Evolutionary conservation across 2,329 filamentous ascomycete species (phyloP), one percentile per base, ranked within the genome.

Genomic region (Cercospora citrullina): DNA sequence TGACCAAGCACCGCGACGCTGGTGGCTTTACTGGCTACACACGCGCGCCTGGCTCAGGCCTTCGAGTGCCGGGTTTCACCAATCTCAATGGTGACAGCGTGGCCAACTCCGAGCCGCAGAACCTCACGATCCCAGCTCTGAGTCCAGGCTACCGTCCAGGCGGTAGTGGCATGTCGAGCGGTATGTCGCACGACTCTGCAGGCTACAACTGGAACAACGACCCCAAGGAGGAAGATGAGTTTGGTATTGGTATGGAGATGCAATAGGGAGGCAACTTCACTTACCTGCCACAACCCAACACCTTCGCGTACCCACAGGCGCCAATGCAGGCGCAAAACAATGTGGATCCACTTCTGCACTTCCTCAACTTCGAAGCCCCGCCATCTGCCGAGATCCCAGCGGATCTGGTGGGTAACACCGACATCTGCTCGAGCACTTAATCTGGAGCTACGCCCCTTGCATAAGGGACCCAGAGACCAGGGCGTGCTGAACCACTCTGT

Each of bases 201-300:
- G 61, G 80, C 72, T 76, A 78, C 76, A 73, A 75, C 73, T 67
- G 69, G 67, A 68, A 74, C 79, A 75, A 81, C 75, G 89, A 90
- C 78, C 92, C 97, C 82, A 97, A 97, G 80, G 94, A 97, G 79
- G 94, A 97, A 81, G 94, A 97, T 74, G 94, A 97, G 81, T 96
- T 91, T 76, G 89, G 88, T 76, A 96, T 91, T 76, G 89, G 88
- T 76, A 96, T 96, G 91, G 92, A 95, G 72, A 78, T 81, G 68
- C 72, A 73, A 60, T 75, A 72, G 70, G 48, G 67, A 48, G 30
- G 66, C 64, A 62, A 64, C 65, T 48, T 60, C 69, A 66, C 23
- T 9, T 60, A 65, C 33, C 65, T 60, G 63, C 64, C 69, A 68
- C 66, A 67, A 39, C 48, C 45, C 36, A 28, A 31, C 28, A 21